Base-by-base conservation (phyloP, 768 basidiomycete species). In the Leccinum rimulosum region DNA sequence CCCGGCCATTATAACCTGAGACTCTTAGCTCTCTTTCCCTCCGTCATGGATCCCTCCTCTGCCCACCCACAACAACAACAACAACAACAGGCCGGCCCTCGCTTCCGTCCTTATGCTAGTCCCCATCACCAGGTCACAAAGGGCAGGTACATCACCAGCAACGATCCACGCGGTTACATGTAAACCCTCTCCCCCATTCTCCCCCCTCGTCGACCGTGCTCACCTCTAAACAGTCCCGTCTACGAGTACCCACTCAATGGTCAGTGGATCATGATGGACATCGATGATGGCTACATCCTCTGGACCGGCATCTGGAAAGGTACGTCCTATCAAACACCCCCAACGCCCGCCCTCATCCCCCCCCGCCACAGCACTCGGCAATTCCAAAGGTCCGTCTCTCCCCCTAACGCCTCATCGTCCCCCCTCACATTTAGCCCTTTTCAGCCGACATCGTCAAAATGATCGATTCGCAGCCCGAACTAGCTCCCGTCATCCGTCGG, bases 281-380 rank as follows among this genome's bases (percentile, higher is more conserved):
- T 91, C 68, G 93, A 95, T 70, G 92, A 93, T 70, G 93, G 93
- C 3, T 94, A 92, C 71, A 87, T 95, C 58, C 78, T 93, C 17
- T 95, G 93, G 92, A 95, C 93, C 1, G 90, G 91, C 10, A 95
- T 95, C 55, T 95, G 93, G 93, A 95, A 95, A 81, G 92, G 91
- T 91, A 59, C 60, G 77, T 61, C 22, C 4, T 10, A 22, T 45
- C 10, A 19, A 10, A 11, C 43, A 19, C 0, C n/a, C 17, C 38
- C 27, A 28, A 25, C 40, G 6, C 31, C 47, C 52, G 9, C 38
- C 3, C 63, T 68, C 58, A 65, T 63, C 25, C 15, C 45, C 17
- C 19, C 65, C 57, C 11, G 22, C 9, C 58, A 14, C 66, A 93
- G 91, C 91, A 33, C 82, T 93, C 47, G 91, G 91, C 55, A 91